A percentile compares a stretch with the other conserved stretches of the same genome.
Conservation (phyloP, 768 basidiomycete species). For the Holtermanniella nyarrowii region DNA sequence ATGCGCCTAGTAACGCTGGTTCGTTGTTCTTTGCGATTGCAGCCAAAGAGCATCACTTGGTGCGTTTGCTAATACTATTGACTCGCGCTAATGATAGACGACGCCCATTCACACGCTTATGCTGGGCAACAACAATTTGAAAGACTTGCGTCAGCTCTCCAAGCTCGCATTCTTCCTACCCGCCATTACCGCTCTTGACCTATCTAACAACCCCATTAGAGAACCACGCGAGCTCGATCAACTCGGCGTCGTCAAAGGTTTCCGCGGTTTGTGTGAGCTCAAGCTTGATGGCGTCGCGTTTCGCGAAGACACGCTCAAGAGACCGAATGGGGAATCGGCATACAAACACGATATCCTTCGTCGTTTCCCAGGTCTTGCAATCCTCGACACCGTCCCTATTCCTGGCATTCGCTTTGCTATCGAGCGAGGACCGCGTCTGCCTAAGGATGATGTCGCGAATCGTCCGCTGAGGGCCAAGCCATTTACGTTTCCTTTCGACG, state of each 20-base stretch:
- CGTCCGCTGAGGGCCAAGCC: constrained; percentile 35
- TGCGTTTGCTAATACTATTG: background rate
- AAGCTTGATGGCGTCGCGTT: constrained; percentile 30
- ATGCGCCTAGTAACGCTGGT: constrained; percentile 49
- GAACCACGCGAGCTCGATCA: constrained; percentile 71
- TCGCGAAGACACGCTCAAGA: constrained; percentile 23
- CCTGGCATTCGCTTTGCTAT: constrained; percentile 62
- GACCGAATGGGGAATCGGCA: constrained; percentile 68
- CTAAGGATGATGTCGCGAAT: constrained; percentile 43
- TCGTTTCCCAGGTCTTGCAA: constrained; percentile 68
- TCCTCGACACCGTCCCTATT: constrained; percentile 74
- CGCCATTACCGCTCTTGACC: constrained; percentile 34
- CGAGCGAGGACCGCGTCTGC: constrained; percentile 44
- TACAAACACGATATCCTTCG: constrained; percentile 60
- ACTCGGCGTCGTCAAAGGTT: constrained; percentile 40
- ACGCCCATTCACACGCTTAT: constrained; percentile 57
- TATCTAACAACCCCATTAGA: constrained; percentile 52
- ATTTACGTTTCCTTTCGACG: constrained; percentile 63
- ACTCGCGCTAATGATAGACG: background rate
- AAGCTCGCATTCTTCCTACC: constrained; percentile 66
- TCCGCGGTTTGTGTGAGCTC: constrained; percentile 34
- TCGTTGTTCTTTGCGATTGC: constrained; percentile 63
- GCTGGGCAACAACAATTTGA: constrained; percentile 66
- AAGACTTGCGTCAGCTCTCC: constrained; percentile 52
- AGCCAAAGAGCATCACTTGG: constrained; percentile 4